Base-by-base conservation (phyloP, 257 asterid species). In the Solanum piurae region DNA sequence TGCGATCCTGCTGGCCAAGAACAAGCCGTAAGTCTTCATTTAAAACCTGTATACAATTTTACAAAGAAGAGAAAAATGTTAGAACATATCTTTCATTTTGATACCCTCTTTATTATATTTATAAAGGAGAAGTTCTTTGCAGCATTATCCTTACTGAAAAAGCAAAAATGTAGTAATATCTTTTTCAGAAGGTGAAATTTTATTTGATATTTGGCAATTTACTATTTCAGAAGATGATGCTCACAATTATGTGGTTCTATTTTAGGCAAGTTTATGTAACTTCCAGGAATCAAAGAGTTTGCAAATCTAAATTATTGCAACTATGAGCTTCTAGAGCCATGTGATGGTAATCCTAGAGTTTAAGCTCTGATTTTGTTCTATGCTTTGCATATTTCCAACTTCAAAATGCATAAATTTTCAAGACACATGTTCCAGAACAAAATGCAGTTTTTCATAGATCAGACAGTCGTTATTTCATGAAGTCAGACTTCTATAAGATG, bases 1-100 rank as follows among this genome's bases (percentile, higher is more conserved):
- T 94, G 20, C 97, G 91, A 74, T 94, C 98, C 73, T 95, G 98
- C 88, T 94, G 98, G 34, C 98, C 98, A 33, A 95, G 74, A 21
- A 95, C 98, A 29, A 95, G 95, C 83, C 98, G 90, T 83, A 95
- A 91, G 90, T 94, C 98, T 92, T 95, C 98, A 66, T 94, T 94
- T 92, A 95, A 87, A 84, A 95, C 98, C 98, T 95, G 93, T 46
- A 86, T 11, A 71, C 23, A 27, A 27, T 42, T 36, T n/a, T 46
- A 69, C 52, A 46, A 14, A 6, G 40, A 71, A 34, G 42, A 69
- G 68, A 68, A 44, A 69, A 33, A 66, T 7, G n/a, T 38, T 40
- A 85, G 46, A 73, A 85, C 62, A 55, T 29, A 40, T 68, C n/a
- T 42, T 85, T 68, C 27, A 79, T 14, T 76, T 76, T 23, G 23